Evolutionary conservation across 148 eudicot genomes (phyloP).

Genomic region (Oxyria digyna): DNA sequence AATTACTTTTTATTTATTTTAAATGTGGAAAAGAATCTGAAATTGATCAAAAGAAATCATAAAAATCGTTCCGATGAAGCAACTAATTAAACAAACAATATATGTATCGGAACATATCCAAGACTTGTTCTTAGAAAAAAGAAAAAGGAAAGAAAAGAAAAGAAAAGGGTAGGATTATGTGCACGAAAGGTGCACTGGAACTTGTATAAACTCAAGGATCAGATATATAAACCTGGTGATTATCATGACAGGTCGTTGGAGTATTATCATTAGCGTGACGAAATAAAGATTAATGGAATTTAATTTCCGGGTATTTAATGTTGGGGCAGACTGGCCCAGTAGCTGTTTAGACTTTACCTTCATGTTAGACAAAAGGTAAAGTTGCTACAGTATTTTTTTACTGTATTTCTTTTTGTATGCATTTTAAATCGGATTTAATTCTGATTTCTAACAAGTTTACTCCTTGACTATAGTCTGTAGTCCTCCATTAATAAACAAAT

Average conservation of each 20-base stretch:
- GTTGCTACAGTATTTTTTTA: no score
- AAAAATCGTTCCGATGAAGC: neutral
- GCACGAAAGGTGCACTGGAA: constrained; percentile 1
- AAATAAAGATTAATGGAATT: neutral
- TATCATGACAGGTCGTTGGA: neutral
- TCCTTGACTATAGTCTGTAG: no score
- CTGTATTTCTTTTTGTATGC: no score
- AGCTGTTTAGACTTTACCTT: neutral
- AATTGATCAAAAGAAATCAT: neutral
- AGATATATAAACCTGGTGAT: neutral
- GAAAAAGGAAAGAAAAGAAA: neutral
- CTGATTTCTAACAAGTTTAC: no score
- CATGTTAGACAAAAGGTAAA: no score
- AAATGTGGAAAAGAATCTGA: neutral
- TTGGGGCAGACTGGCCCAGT: neutral
- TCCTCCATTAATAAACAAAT: no score
- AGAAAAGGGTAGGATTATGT: neutral
- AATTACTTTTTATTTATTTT: neutral
- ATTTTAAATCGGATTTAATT: no score
- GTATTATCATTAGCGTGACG: neutral
- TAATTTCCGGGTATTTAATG: neutral
- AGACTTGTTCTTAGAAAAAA: neutral
- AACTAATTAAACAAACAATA: neutral
- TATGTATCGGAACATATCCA: neutral
- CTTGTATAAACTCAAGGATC: neutral